Base-by-base conservation (phyloP, 768 basidiomycete genomes). In the Mycena vulgaris region DNA sequence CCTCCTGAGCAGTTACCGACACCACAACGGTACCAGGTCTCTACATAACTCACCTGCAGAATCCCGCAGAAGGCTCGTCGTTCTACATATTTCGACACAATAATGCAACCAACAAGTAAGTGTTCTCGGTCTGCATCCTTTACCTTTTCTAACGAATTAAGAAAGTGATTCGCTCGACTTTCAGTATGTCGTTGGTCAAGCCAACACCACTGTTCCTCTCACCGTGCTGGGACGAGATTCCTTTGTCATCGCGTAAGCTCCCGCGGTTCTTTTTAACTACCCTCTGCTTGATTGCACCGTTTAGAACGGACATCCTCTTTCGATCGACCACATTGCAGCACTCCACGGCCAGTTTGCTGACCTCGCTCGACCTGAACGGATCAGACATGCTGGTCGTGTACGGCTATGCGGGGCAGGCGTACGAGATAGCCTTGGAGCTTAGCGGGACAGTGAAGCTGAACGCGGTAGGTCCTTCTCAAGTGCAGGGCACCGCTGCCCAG, bases 1-100 rank as follows among this genome's bases (percentile, higher is more conserved):
- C n/a, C n/a, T n/a, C n/a, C n/a, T n/a, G n/a, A n/a, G n/a, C n/a
- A n/a, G n/a, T n/a, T n/a, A n/a, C n/a, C 47, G 80, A 82, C 60
- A 56, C 16, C 70, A 62, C 64, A 6, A 66, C 69, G 0, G 59
- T 70, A 5, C 59, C 79, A 5, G 78, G 72, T 16, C 81, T 80
- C 28, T 86, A 86, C 60, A 83, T 82, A 21, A 89, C 87, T 2
- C 70, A 85, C 33, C 79, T 91, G 63, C 74, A 76, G 40, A 91
- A 91, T 71, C 87, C 85, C 0, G 85, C 88, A 37, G 84, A 85
- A 0, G 76, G 73, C 3, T 75, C 88, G 0, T 80, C 83, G 8
- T 91, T 90, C 75, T 89, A 85, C 71, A 85, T 92, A 53, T 82
- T 80, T 40, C 82, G 90, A 27, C 90, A 90, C 55, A 78, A 68